Base-by-base conservation (phyloP, 116 monocot species). In the Phalaenopsis hybrid region DNA sequence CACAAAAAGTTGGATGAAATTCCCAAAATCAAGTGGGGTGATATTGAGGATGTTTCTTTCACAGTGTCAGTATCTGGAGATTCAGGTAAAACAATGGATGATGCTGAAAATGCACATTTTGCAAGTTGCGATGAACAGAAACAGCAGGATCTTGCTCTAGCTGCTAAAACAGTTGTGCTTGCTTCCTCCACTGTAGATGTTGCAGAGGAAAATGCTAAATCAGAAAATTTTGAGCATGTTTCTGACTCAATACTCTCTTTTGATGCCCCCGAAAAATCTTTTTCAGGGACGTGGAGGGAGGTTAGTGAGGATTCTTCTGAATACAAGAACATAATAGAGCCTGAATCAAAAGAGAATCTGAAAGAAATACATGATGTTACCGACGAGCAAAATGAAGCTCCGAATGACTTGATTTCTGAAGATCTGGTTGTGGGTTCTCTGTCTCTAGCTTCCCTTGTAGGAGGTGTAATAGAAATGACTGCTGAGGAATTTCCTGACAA, bases 11-110 rank as follows among this genome's bases (percentile, higher is more conserved):
- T 51, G 58, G 81, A 77, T 83, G 55, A 79, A 49, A 20, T 87
- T 83, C 83, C 83, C n/a, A 91, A 85, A 79, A 84, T 92, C 59
- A 90, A 86, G 78, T 88, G 88, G 90, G 90, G 86, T 81, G 85
- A 93, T 85, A 80, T 88, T 82, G 91, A 91, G 25, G 93, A 89
- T 84, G 75, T 28, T 83, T 44, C 52, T 76, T 83, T 80, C 17
- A 21, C 50, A 51, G 81, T 75, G 23, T 43, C 73, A 67, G 61
- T 82, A 79, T 25, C 3, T 61, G 59, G 57, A 83, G 46, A 78
- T 89, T 80, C 72, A 76, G 63, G 16, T 25, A 31, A 44, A 65
- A 55, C 12, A 82, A 51, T 17, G 49, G 76, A 76, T 55, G 76
- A 76, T 55, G 37, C 31, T 50, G 87, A 23, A 44, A 16, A 1